Percentiles rank a stretch among this genome's conserved stretches.
Evolutionary conservation across 192 early-diverging fungal genomes (phyloP).

Genomic region (Coemansia erecta): DNA sequence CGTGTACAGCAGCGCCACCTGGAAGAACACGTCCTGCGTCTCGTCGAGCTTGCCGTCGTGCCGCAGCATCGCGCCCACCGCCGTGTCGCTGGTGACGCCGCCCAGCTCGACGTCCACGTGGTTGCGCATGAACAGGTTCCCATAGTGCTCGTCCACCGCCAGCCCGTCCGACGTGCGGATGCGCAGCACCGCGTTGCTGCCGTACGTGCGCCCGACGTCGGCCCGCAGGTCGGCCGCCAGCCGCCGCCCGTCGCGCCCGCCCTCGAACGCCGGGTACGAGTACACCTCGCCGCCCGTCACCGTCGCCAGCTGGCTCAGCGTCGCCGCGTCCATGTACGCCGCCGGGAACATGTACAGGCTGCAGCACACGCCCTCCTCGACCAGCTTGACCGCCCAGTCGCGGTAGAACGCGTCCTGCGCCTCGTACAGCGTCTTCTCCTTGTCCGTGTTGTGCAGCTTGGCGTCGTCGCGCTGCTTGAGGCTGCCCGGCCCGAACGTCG

Average conservation of each 20-base stretch:
- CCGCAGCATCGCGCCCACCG: conserved; percentile 77
- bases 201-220: conserved; percentile 73
- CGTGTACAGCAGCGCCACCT: conserved; percentile 93
- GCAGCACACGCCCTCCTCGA: conserved; percentile 77
- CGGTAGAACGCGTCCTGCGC: conserved; percentile 87
- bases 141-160: conserved; percentile 81
- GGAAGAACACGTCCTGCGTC: conserved; percentile 78
- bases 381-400: conserved; percentile 78
- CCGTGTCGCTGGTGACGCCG: conserved; percentile 80
- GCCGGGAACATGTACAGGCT: conserved; percentile 91
- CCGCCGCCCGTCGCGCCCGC: conserved; percentile 63
- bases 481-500: conserved; percentile 82
- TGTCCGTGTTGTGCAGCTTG: conserved; percentile 88
- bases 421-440: conserved; percentile 82
- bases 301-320: conserved; percentile 68
- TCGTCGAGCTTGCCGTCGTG: conserved; percentile 91
- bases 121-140: conserved; percentile 93
- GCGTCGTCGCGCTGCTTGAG: conserved; percentile 85
- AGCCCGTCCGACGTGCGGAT: conserved; percentile 90
- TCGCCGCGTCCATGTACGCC: conserved; percentile 88
- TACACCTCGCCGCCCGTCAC: conserved; percentile 88
- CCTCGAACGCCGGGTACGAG: conserved; percentile 81
- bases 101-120: conserved; percentile 89
- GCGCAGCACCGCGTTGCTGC: conserved; percentile 82
- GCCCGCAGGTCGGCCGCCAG: conserved; percentile 73